Conservation (phyloP, 2,329 filamentous ascomycete species). For the Aureobasidium namibiae region DNA sequence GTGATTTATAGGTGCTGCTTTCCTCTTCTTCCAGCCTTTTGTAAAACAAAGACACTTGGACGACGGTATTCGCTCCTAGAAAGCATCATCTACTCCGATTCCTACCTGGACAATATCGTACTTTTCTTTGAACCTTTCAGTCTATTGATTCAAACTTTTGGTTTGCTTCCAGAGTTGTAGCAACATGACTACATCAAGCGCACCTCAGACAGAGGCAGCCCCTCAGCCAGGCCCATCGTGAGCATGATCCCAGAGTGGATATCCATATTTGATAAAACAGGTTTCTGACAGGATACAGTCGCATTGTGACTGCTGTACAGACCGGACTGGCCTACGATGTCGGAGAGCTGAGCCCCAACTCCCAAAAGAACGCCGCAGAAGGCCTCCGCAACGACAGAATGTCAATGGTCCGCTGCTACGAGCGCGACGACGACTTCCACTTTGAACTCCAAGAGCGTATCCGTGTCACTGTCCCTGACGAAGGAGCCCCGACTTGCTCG, state of each 20-base stretch:
- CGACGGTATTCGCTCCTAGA: background rate
- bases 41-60: background rate
- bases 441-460: constrained; percentile 5
- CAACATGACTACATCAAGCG: background rate
- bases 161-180: too few relatives aligned
- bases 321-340: background rate
- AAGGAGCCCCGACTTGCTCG: background rate
- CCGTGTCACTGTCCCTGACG: background rate
- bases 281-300: background rate
- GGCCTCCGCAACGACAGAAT: background rate
- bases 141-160: too few relatives aligned
- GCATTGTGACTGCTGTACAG: background rate
- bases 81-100: too few relatives aligned
- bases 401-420: constrained; percentile 1
- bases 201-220: background rate
- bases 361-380: background rate
- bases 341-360: background rate
- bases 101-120: too few relatives aligned
- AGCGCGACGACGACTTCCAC: background rate
- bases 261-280: background rate
- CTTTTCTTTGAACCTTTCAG: too few relatives aligned
- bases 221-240: background rate
- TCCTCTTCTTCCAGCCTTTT: background rate
- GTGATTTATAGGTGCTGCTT: background rate
- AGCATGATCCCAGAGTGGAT: background rate